These are phyloP conservation scores for Termitomyces sp. DNA, from an alignment of 768 basidiomycete genomes.

Conservation along the genomic window DNA sequence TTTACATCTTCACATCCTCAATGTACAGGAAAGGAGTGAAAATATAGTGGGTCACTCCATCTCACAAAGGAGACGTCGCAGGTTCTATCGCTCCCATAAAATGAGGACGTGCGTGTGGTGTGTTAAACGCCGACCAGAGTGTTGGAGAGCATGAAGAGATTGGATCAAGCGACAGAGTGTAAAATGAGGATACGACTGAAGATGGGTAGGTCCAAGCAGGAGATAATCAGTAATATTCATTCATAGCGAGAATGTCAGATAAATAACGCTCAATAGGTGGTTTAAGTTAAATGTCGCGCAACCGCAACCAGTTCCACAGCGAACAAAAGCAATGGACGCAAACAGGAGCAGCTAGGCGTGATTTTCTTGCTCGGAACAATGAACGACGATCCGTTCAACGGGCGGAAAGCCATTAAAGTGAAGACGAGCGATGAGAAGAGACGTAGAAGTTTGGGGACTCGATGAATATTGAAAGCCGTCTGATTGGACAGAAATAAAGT, in stretches of 20 bases:
- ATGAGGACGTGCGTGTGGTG: constrained; percentile 86
- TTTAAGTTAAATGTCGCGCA: constrained; percentile 14
- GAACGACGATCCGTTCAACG: constrained; percentile 64
- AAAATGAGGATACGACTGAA: constrained; percentile 8
- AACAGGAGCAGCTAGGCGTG: constrained; percentile 31
- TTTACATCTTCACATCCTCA: constrained; percentile 29
- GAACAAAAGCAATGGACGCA: constrained; percentile 20
- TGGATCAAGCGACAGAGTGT: background rate
- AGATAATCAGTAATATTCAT: constrained; percentile 5
- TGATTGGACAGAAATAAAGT: constrained; percentile 13
- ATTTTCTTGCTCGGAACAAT: constrained; percentile 81
- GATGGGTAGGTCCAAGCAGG: constrained; percentile 11
- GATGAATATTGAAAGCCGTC: constrained; percentile 7
- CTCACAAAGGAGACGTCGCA: constrained; percentile 17
- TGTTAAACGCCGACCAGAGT: constrained; percentile 84
- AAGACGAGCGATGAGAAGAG: constrained; percentile 42
- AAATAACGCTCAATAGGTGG: constrained; percentile 1
- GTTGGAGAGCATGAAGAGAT: constrained; percentile 67
- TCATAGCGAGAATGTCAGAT: background rate
- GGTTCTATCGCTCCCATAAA: constrained; percentile 84
- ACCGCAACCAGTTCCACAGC: constrained; percentile 19
- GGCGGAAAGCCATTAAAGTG: constrained; percentile 83
- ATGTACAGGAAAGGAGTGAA: constrained; percentile 23
- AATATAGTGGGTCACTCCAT: constrained; percentile 27
- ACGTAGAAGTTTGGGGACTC: background rate